Conservation (phyloP, 495 filamentous ascomycete genomes). For the Penicillium mononematosum region DNA sequence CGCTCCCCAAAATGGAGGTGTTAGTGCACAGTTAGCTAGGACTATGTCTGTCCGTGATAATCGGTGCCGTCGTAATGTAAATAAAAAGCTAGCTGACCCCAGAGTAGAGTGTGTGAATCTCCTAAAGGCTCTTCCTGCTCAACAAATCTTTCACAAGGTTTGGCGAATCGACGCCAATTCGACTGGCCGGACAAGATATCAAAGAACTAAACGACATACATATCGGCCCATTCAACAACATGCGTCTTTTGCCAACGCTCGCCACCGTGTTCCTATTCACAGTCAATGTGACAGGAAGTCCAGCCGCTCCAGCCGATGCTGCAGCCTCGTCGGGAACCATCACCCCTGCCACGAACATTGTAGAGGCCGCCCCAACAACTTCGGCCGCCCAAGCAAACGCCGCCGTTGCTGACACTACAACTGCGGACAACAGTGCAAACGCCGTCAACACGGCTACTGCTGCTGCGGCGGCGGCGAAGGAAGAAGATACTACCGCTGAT, state of each 20-base stretch:
- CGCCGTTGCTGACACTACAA: constrained; percentile 5
- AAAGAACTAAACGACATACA: constrained; percentile 9
- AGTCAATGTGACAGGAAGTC: constrained; percentile 24
- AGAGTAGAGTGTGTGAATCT: constrained; percentile 1
- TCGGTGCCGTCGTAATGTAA: constrained; percentile 16
- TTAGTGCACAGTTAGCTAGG: constrained; percentile 8
- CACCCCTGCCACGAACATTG: background rate
- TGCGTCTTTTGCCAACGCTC: constrained; percentile 31
- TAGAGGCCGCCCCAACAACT: constrained; percentile 2
- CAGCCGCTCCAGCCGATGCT: constrained; percentile 2
- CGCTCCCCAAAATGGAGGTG: background rate
- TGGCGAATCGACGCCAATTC: constrained; percentile 21
- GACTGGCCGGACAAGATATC: constrained; percentile 8
- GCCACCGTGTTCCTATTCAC: constrained; percentile 26
- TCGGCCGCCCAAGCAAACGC: constrained; percentile 2
- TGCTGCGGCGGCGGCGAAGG: background rate
- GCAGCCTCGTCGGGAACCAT: constrained; percentile 1
- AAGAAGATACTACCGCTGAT: constrained; percentile 8
- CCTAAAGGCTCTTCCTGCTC: constrained; percentile 21
- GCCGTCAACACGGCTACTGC: constrained; percentile 1
- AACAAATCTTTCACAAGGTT: constrained; percentile 22
- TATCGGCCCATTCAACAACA: constrained; percentile 16
- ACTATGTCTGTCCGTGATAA: constrained; percentile 21
- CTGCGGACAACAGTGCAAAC: background rate
- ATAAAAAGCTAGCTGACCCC: constrained; percentile 27